A percentile compares a stretch with the other conserved stretches of the same genome.
phyloP scores from a whole-genome alignment of 2,329 filamentous ascomycete species.

The Penicillium sp. region DNA sequence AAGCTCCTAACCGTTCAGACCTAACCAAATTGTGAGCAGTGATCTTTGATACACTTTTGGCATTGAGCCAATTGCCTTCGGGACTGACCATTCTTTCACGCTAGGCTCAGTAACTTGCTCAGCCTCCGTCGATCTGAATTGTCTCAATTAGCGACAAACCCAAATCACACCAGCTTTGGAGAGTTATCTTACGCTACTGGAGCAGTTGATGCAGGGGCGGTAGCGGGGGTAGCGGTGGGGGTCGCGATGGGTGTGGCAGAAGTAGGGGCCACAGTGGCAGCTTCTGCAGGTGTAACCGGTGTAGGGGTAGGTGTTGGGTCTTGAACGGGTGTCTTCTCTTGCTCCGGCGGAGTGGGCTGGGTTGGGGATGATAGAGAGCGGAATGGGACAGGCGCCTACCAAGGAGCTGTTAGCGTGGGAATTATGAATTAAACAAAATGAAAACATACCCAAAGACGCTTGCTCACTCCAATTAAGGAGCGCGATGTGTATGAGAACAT shows the following conservation, averaged over 20 bases:
- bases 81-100: slow-evolving; percentile 27
- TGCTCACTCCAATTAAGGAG: slow-evolving; percentile 17
- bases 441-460: slow-evolving; percentile 17
- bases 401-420: not conserved
- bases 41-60: not conserved
- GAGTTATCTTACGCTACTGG: slow-evolving; percentile 10
- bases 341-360: slow-evolving; percentile 14
- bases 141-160: slow-evolving; percentile 2
- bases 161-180: not conserved
- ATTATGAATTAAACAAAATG: not conserved
- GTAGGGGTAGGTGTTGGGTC: slow-evolving; percentile 1
- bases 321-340: slow-evolving; percentile 6
- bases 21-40: slow-evolving; percentile 19
- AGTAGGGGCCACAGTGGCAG: not conserved
- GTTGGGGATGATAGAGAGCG: slow-evolving; percentile 18
- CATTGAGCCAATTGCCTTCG: not conserved
- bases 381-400: slow-evolving; percentile 14
- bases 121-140: slow-evolving; percentile 10
- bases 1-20: slow-evolving; percentile 30
- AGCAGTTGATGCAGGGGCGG: slow-evolving; percentile 1
- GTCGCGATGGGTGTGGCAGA: not conserved
- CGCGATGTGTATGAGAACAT: slow-evolving; percentile 23
- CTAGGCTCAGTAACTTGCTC: slow-evolving; percentile 11
- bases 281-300: not conserved
- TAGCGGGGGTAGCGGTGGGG: not conserved